Base-by-base conservation (phyloP, 345 rosid genomes). In the Salix viminalis region DNA sequence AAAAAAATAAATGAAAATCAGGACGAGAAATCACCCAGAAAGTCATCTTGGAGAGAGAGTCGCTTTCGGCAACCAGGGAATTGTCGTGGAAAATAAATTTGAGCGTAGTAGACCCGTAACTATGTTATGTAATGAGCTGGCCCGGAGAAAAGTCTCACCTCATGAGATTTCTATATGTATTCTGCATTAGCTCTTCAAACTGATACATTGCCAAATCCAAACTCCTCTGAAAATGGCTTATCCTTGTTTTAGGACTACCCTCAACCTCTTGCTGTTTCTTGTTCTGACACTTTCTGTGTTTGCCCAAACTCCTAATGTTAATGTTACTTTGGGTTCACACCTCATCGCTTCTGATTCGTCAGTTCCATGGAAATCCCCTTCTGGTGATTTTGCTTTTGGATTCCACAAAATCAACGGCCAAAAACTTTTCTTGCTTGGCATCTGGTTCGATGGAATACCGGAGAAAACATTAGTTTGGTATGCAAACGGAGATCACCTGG, bases 391-490 rank as follows among this genome's bases (percentile, higher is more conserved):
- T 62, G 68, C 56, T 12, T 74, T 61, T 10, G 67, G 58, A 28
- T 42, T 64, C 16, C 37, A 32, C 7, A 23, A 28, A 19, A 24
- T 42, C 13, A 30, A 74, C 12, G 64, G 64, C 19, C 60, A 74
- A 64, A 56, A 74, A 10, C 16, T 74, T 34, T 64, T 39, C 76
- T 71, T 77, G 76, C 76, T 78, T 9, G 70, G 60, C 19, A 73
- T 78, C 42, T 67, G 76, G 76, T 78, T 24, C 32, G 67, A 73
- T 12, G 42, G 41, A 39, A 72, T 78, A 52, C 76, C 81, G 14
- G 81, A 78, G 24, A 73, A 67, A n/a, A 78, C 77, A 16, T 6
- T 73, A 37, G 67, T 75, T 8, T 75, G 79, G 82, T 71, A 62
- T 48, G 82, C 82, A 65, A 70, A 64, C 65, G 78, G 75, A 46